phyloP scores from a whole-genome alignment of 352 stramenopile genomes.

The Pilasporangium apinafurcum region DNA sequence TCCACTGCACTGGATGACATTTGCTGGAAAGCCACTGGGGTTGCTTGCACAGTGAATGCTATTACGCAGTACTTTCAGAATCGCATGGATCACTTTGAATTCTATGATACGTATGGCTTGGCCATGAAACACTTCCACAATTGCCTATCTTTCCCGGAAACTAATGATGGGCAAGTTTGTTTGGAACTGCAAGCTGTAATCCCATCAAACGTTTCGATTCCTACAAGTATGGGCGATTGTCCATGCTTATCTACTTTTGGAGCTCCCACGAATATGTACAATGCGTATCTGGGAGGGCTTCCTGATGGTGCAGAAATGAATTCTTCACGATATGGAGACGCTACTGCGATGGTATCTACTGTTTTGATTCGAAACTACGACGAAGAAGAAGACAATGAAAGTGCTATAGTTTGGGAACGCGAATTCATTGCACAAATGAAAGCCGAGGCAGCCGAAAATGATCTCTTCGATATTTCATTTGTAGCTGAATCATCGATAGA shows the following conservation, averaged over 20 bases:
- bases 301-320: conserved; percentile 40
- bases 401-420: conserved; percentile 62
- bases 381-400: conserved; percentile 28
- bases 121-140: conserved; percentile 39
- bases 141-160: conserved; percentile 34
- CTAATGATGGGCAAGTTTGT: conserved; percentile 34
- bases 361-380: conserved; percentile 63
- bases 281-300: conserved; percentile 51
- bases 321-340: conserved; percentile 39
- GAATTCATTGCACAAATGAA: conserved; percentile 58
- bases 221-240: conserved; percentile 54
- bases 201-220: conserved; percentile 20
- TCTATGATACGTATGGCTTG: conserved; percentile 42
- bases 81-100: conserved; percentile 47
- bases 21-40: conserved; percentile 63
- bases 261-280: conserved; percentile 69
- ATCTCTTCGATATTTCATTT: conserved; percentile 62
- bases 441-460: conserved; percentile 28
- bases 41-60: conserved; percentile 43
- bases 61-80: conserved; percentile 72
- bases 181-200: conserved; percentile 16
- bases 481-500: conserved; percentile 46
- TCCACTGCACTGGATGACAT: conserved; percentile 56
- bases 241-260: conserved; percentile 54
- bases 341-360: conserved; percentile 38